Conservation (phyloP, 148 eudicot genomes). For the Spergularia bocconei region DNA sequence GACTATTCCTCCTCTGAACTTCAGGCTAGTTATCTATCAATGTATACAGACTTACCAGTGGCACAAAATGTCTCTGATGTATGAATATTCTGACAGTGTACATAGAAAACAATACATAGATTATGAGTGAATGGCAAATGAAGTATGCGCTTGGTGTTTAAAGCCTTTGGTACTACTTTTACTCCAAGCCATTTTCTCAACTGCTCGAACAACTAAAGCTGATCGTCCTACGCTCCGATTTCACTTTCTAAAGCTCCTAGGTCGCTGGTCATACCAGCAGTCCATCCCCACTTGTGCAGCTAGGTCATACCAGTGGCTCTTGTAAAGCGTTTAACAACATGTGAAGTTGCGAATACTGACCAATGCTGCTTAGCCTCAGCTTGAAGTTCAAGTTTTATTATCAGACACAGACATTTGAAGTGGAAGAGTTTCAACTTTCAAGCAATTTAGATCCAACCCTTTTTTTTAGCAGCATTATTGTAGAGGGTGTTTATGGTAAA, state of each 20-base stretch:
- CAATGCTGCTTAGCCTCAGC: neutral
- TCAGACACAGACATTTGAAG: too few species aligned
- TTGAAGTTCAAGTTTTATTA: neutral
- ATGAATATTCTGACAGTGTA: constrained; percentile 1
- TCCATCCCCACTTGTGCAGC: too few species aligned
- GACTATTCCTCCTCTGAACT: neutral
- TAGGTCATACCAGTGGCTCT: too few species aligned
- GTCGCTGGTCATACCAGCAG: neutral
- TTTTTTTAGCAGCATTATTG: too few species aligned
- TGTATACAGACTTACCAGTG: neutral
- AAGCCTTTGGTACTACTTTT: too few species aligned
- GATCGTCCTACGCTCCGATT: neutral
- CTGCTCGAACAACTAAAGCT: neutral
- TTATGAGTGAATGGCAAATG: neutral
- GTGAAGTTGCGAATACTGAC: neutral
- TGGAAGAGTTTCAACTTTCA: too few species aligned
- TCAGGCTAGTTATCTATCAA: neutral
- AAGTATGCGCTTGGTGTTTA: too few species aligned
- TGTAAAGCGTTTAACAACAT: too few species aligned
- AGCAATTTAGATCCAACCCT: too few species aligned
- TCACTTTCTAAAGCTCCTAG: neutral
- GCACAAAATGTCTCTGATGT: constrained; percentile 4
- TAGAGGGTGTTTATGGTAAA: too few species aligned
- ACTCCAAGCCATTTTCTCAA: neutral
- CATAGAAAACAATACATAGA: neutral